Conservation (phyloP, 805 yeast genomes). For the Priceomyces fermenticarens region DNA sequence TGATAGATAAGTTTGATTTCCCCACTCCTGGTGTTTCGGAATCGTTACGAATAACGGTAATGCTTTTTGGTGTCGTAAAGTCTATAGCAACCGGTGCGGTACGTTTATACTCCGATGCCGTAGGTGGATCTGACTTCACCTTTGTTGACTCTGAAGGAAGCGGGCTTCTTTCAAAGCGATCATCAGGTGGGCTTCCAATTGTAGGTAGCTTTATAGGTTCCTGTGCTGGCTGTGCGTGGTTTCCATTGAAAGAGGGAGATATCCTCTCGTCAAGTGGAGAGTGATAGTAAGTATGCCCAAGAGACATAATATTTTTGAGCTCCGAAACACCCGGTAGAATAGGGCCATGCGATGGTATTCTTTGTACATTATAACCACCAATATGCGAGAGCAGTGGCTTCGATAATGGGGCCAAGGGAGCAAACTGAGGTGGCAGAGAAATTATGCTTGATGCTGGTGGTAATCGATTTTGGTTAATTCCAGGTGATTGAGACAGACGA, state of each 20-base stretch:
- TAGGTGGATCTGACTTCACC: background rate
- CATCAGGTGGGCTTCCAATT: background rate
- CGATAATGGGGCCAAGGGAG: slow-evolving; percentile 1
- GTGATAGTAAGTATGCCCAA: background rate
- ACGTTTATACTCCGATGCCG: no score
- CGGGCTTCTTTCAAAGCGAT: background rate
- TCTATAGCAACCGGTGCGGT: slow-evolving; percentile 24
- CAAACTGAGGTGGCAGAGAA: no score
- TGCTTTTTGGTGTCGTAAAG: slow-evolving; percentile 17
- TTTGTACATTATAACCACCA: slow-evolving; percentile 33
- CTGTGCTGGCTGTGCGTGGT: background rate
- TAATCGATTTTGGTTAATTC: no score
- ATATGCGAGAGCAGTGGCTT: slow-evolving; percentile 15
- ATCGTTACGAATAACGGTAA: background rate
- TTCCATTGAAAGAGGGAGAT: background rate
- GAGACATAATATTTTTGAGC: background rate
- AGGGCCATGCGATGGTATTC: slow-evolving; percentile 7
- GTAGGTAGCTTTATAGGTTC: slow-evolving; percentile 3
- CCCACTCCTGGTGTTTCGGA: background rate
- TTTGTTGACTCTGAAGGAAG: background rate
- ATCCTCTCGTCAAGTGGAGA: slow-evolving; percentile 1
- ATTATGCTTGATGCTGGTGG: no score
- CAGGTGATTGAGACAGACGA: no score
- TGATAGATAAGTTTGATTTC: slow-evolving; percentile 32
- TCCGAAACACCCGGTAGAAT: no score